A percentile compares a stretch with the other conserved stretches of the same genome.
Conservation (phyloP, 257 asterid genomes). For the Apocynum venetum region DNA sequence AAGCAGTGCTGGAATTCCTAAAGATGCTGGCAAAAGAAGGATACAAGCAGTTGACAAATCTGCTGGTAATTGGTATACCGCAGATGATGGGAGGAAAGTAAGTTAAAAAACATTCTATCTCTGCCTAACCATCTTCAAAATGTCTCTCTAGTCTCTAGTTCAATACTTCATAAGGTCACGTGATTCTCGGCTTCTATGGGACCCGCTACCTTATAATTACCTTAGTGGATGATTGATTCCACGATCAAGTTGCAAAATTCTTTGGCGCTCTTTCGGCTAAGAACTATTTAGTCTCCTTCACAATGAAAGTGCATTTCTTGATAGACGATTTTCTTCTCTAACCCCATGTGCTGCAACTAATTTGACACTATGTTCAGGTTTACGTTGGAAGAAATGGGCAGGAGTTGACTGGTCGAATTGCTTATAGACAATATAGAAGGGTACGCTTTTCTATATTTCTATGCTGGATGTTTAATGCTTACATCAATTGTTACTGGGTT, state of each 20-base stretch:
- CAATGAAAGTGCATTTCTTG: background rate
- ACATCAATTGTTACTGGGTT: background rate
- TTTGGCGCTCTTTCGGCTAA: no score
- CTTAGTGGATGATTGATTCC: background rate
- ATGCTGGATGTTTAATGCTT: background rate
- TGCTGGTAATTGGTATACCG: constrained; percentile 76
- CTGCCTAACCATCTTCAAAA: background rate
- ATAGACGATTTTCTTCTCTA: background rate
- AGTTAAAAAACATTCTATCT: constrained; percentile 25
- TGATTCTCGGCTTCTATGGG: background rate
- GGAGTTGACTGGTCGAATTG: constrained; percentile 66
- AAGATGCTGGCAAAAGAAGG: constrained; percentile 79
- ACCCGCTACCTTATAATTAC: background rate
- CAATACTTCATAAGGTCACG: background rate
- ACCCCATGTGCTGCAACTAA: background rate
- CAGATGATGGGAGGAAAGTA: constrained; percentile 62
- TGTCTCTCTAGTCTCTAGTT: background rate
- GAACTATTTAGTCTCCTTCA: background rate
- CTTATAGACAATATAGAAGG: constrained; percentile 65
- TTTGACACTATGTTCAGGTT: constrained; percentile 47
- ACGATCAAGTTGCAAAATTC: background rate
- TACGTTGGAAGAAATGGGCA: constrained; percentile 71
- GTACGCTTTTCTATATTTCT: constrained; percentile 34
- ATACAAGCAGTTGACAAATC: constrained; percentile 62
- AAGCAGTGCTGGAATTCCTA: constrained; percentile 37